phyloP scores from a whole-genome alignment of 192 early-diverging fungal species.

The Neocallimastix lanati region DNA sequence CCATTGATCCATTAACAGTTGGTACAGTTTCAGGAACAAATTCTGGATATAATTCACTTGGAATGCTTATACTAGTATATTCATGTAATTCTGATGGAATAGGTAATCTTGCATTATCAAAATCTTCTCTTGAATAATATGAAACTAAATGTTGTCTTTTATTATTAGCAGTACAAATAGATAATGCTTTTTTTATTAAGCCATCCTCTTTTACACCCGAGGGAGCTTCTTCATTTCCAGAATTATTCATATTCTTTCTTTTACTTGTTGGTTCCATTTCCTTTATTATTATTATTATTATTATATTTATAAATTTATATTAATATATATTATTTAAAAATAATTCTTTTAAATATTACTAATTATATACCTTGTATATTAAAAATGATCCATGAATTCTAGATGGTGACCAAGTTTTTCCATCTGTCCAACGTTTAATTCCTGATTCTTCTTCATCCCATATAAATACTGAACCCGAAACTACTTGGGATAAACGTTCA shows the following conservation, averaged over 20 bases:
- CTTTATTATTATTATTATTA: constrained; percentile 29
- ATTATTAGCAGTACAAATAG: constrained; percentile 59
- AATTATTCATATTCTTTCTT: constrained; percentile 6
- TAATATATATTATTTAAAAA: no score
- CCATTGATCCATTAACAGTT: not conserved
- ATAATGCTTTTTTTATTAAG: constrained; percentile 74
- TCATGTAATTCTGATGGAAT: constrained; percentile 46
- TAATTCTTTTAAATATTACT: no score
- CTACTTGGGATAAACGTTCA: constrained; percentile 52
- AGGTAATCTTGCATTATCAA: constrained; percentile 37
- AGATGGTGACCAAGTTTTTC: constrained; percentile 71
- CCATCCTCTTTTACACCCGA: constrained; percentile 56
- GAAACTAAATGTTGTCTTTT: constrained; percentile 74
- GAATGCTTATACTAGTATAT: constrained; percentile 47
- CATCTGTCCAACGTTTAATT: constrained; percentile 87
- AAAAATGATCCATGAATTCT: constrained; percentile 75
- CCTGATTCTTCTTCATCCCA: constrained; percentile 84
- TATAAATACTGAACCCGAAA: constrained; percentile 72
- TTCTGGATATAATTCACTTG: constrained; percentile 73
- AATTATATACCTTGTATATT: constrained; percentile 73
- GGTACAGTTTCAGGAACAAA: constrained; percentile 17
- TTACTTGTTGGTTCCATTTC: constrained; percentile 9
- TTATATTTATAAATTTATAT: no score
- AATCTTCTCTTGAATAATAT: constrained; percentile 73
- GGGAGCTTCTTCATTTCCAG: constrained; percentile 6